Conservation (phyloP, 805 yeast species). For the Kurtzmaniella fragi region DNA sequence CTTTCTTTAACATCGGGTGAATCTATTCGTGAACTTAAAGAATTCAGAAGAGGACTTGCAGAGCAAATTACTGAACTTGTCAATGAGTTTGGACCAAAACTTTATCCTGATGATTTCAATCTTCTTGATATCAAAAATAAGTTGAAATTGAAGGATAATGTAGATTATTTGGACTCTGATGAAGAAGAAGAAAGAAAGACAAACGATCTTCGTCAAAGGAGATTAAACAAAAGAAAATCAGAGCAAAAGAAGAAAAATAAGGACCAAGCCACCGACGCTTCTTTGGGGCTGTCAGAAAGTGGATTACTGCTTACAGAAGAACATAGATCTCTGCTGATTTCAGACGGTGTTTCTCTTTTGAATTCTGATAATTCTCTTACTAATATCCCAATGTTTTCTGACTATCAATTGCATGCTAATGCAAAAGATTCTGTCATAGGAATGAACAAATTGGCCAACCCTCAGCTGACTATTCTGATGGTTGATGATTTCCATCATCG, state of each 20-base stretch:
- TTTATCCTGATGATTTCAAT: conserved; percentile 79
- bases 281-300: background rate
- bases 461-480: conserved; percentile 26
- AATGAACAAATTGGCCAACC: conserved; percentile 18
- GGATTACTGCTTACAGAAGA: conserved; percentile 4
- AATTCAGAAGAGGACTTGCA: conserved; percentile 56
- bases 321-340: conserved; percentile 35
- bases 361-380: conserved; percentile 58
- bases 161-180: conserved; percentile 36
- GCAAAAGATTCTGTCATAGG: conserved; percentile 17
- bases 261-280: conserved; percentile 4
- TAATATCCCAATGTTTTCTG: conserved; percentile 60
- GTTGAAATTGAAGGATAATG: conserved; percentile 21
- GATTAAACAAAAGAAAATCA: conserved; percentile 24
- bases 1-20: conserved; percentile 56
- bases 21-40: conserved; percentile 54
- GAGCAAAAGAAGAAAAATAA: conserved; percentile 10
- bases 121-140: conserved; percentile 42
- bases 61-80: conserved; percentile 74
- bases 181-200: conserved; percentile 49
- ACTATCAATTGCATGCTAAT: conserved; percentile 37
- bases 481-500: conserved; percentile 25
- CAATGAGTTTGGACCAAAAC: conserved; percentile 74
- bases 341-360: conserved; percentile 59
- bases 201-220: conserved; percentile 40